phyloP scores from a whole-genome alignment of 225 moss, liverwort and hornwort species.

The Physcomitrium patens region DNA sequence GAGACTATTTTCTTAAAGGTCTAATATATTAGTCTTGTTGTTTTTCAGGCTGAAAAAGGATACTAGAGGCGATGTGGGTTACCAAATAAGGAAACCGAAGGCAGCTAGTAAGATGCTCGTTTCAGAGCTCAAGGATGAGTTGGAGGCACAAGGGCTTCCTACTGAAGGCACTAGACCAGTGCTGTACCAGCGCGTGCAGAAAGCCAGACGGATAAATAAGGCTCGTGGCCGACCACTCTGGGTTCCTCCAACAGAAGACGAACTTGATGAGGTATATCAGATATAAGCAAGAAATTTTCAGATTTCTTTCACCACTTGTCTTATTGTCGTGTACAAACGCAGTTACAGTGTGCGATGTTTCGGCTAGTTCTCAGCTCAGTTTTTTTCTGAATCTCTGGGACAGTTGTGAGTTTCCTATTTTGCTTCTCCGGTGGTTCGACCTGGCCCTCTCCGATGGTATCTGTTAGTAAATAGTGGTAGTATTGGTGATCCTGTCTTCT shows the following conservation, averaged over 20 bases:
- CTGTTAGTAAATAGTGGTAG: background rate
- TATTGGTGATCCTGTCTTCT: background rate
- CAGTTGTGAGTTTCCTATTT: background rate
- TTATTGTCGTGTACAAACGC: background rate
- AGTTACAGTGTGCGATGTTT: background rate
- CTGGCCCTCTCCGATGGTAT: background rate
- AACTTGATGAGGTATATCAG: conserved; percentile 64
- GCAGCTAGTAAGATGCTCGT: conserved; percentile 99
- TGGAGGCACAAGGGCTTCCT: conserved; percentile 92
- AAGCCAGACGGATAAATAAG: conserved; percentile 94
- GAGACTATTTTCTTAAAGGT: conserved; percentile 14
- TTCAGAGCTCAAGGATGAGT: conserved; percentile 90
- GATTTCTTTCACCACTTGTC: conserved; percentile 23
- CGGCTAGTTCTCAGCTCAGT: background rate
- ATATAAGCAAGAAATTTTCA: conserved; percentile 22
- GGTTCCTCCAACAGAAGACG: conserved; percentile 83
- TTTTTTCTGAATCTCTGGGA: background rate
- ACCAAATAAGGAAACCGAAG: conserved; percentile 85
- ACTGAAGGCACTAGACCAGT: conserved; percentile 94
- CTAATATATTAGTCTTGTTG: conserved; percentile 23
- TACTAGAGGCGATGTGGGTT: conserved; percentile 70
- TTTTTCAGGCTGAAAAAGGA: conserved; percentile 71
- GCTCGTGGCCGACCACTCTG: conserved; percentile 98
- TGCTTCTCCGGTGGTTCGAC: conserved; percentile 20
- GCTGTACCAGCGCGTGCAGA: conserved; percentile 97